Evolutionary conservation across 495 filamentous ascomycete genomes (phyloP).

Genomic region (Neurospora sublineolata): DNA sequence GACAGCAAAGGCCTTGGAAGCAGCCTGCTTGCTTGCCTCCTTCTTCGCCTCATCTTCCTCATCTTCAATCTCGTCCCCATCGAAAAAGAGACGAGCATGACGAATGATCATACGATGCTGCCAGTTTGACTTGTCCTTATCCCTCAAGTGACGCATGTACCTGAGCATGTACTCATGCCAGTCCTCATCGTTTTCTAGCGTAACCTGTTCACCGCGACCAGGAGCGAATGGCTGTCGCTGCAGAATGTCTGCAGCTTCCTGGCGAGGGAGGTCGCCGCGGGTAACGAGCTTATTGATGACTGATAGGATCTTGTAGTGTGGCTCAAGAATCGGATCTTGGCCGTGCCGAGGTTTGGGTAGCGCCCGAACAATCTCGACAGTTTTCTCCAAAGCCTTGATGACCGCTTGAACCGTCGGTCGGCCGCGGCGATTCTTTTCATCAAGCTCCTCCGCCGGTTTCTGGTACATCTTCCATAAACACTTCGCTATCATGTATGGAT

Average conservation of each 20-base stretch:
- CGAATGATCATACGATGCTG: slow-evolving; percentile 86
- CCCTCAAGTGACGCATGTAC: slow-evolving; percentile 61
- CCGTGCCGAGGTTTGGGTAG: slow-evolving; percentile 71
- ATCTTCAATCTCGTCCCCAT: slow-evolving; percentile 13
- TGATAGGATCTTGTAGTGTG: slow-evolving; percentile 90
- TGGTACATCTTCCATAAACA: slow-evolving; percentile 90
- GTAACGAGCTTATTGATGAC: slow-evolving; percentile 72
- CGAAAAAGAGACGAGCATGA: slow-evolving; percentile 64
- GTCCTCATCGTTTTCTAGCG: slow-evolving; percentile 39
- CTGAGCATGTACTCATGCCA: slow-evolving; percentile 71
- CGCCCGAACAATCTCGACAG: slow-evolving; percentile 49
- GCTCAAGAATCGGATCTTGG: slow-evolving; percentile 80
- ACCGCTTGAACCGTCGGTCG: slow-evolving; percentile 48
- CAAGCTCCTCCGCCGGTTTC: slow-evolving; percentile 42
- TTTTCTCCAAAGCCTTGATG: slow-evolving; percentile 51
- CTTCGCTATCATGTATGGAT: slow-evolving; percentile 84
- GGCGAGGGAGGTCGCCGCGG: slow-evolving; percentile 29
- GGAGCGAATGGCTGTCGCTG: slow-evolving; percentile 34
- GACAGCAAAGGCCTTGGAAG: slow-evolving; percentile 57
- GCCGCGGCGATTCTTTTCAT: slow-evolving; percentile 28
- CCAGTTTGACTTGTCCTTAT: slow-evolving; percentile 90
- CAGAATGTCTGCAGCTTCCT: slow-evolving; percentile 33
- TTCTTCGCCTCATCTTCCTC: slow-evolving; percentile 18
- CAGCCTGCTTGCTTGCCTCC: slow-evolving; percentile 10
- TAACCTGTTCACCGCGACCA: slow-evolving; percentile 23